Evolutionary conservation across 768 basidiomycete genomes (phyloP), one percentile per base, ranked within the genome.

Genomic region (Lactarius sanguifluus): DNA sequence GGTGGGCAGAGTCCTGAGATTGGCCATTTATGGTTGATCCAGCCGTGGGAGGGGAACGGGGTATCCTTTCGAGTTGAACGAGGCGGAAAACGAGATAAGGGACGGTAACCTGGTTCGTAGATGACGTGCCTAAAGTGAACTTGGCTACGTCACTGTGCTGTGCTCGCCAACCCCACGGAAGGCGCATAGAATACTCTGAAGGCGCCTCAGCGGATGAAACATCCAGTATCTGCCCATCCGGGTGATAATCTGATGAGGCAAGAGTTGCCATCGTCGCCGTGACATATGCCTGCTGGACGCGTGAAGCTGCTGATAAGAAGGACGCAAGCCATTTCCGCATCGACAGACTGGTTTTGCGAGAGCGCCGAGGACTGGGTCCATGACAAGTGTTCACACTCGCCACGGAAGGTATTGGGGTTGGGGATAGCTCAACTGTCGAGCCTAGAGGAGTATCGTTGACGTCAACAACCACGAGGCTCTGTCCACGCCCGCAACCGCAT

Each of bases 221-320:
- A 20, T n/a, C 41, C 59, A n/a, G 57, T 50, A 59, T 59, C 62
- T 54, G 18, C 57, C 41, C 61, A 20, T 61, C 62, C 12, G 56
- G 75, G 62, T 54, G 72, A 71, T 72, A 69, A 60, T 52, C 55
- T n/a, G 60, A 54, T 16, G 41, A 18, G 73, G 69, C 77, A 62
- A 80, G 79, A 34, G 80, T 74, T 73, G 83, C 84, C 73, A 83
- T 75, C 6, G 86, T 81, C 38, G 84, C 82, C 55, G 78, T 76
- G 66, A 87, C 80, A 69, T 87, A 88, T 41, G 82, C 84, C 23
- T 77, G 78, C 73, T 89, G 87, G 70, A 89, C 77, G 13, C 81
- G 81, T 65, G 80, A 81, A 41, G 66, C 69, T 61, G 54, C 62
- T 59, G 57, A 71, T 47, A 58, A 47, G 55, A 58, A 57, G 45